phyloP scores from a whole-genome alignment of 1,284 basidiomycete genomes.

The Sparassis latifolia region DNA sequence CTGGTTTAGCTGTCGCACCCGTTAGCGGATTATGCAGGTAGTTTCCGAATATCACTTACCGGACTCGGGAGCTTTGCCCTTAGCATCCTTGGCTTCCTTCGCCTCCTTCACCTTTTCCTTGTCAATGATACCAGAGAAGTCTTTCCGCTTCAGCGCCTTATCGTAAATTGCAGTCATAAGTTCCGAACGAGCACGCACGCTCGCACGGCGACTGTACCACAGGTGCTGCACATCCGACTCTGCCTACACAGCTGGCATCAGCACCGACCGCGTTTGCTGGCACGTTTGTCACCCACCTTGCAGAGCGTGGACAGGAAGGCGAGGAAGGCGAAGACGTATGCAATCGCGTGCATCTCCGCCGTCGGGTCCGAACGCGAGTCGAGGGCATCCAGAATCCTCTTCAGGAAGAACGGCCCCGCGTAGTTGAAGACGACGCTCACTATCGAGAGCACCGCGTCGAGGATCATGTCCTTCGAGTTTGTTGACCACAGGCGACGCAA shows the following conservation, averaged over 20 bases:
- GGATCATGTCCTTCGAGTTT: slow-evolving; percentile 66
- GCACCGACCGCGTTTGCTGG: background rate
- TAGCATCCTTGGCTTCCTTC: slow-evolving; percentile 15
- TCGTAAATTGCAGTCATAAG: slow-evolving; percentile 84
- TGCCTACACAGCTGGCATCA: slow-evolving; percentile 26
- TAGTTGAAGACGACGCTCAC: slow-evolving; percentile 67
- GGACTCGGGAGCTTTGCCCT: background rate
- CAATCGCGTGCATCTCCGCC: slow-evolving; percentile 43
- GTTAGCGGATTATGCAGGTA: no score
- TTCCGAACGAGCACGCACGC: slow-evolving; percentile 63
- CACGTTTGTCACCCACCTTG: slow-evolving; percentile 32
- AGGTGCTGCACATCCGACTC: slow-evolving; percentile 73
- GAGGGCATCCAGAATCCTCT: slow-evolving; percentile 46
- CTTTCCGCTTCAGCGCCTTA: slow-evolving; percentile 82
- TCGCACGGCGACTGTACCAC: slow-evolving; percentile 70
- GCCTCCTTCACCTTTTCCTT: slow-evolving; percentile 33
- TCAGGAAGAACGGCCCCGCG: slow-evolving; percentile 60
- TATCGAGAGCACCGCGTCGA: slow-evolving; percentile 64
- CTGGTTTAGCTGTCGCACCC: background rate
- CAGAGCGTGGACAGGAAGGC: slow-evolving; percentile 52
- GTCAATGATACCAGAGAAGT: slow-evolving; percentile 73
- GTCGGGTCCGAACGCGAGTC: slow-evolving; percentile 20
- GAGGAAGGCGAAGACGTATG: slow-evolving; percentile 68
- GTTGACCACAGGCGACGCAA: slow-evolving; percentile 57
- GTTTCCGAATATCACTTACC: background rate